A percentile compares a stretch with the other conserved stretches of the same genome.
Evolutionary conservation across 441 rosid genomes (phyloP).

Genomic region (Erodium chrysanthum): DNA sequence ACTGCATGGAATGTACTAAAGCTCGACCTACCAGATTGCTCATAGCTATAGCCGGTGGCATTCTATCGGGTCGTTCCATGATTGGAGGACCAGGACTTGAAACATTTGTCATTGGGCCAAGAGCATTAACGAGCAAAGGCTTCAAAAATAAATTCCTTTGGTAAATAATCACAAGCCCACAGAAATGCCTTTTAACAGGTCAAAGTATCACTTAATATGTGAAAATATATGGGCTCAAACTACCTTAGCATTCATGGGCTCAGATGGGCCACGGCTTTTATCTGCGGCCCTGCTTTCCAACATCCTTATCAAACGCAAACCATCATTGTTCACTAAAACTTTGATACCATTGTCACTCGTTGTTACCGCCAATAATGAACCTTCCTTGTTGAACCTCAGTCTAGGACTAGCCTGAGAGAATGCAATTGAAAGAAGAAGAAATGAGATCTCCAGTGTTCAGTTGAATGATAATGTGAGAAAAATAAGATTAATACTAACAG

Average conservation of each 20-base stretch:
- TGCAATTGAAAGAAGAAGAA: background rate
- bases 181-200: background rate
- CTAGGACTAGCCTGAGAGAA: slow-evolving; percentile 59
- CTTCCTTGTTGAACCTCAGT: slow-evolving; percentile 69
- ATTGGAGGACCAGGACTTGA: slow-evolving; percentile 29
- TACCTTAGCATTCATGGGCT: slow-evolving; percentile 32
- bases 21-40: slow-evolving; percentile 29
- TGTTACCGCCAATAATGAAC: slow-evolving; percentile 62
- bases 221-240: background rate
- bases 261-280: slow-evolving; percentile 53
- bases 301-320: slow-evolving; percentile 49
- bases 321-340: slow-evolving; percentile 66
- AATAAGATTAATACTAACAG: slow-evolving; percentile 29
- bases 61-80: slow-evolving; percentile 38
- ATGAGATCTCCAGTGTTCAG: too few species aligned
- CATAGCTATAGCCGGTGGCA: slow-evolving; percentile 31
- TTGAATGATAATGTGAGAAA: too few species aligned
- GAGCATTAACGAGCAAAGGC: slow-evolving; percentile 39
- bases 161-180: background rate
- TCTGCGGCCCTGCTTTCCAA: slow-evolving; percentile 39
- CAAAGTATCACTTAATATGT: background rate
- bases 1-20: background rate
- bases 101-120: slow-evolving; percentile 32
- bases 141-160: background rate
- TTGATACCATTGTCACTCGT: slow-evolving; percentile 63